Evolutionary conservation across 2,329 filamentous ascomycete species (phyloP).

Genomic region (Immersiporthe knoxdaviesiana): DNA sequence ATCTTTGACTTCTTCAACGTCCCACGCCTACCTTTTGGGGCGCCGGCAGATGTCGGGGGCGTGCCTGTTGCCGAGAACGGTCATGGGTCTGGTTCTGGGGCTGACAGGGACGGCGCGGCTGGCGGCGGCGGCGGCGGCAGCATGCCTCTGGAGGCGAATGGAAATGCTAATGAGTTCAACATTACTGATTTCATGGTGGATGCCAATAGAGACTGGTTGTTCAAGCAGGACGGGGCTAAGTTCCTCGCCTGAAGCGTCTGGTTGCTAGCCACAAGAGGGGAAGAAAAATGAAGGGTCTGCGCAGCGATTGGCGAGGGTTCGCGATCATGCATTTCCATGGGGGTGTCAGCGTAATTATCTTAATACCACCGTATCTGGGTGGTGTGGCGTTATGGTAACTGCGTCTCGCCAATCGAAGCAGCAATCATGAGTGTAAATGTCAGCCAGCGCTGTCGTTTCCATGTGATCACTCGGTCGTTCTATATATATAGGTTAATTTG

Average conservation of each 20-base stretch:
- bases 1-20: conserved; percentile 96
- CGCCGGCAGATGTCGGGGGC: conserved; percentile 36
- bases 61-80: conserved; percentile 26
- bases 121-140: conserved; percentile 32
- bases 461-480: not conserved
- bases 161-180: conserved; percentile 66
- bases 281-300: not conserved
- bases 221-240: conserved; percentile 52
- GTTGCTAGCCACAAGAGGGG: not conserved
- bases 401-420: not conserved
- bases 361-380: not conserved
- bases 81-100: conserved; percentile 22
- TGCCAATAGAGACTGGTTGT: conserved; percentile 75
- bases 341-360: not conserved
- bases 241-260: conserved; percentile 29
- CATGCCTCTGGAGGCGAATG: conserved; percentile 30
- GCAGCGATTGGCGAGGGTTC: not conserved
- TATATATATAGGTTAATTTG: not conserved
- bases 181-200: conserved; percentile 80
- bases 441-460: not conserved
- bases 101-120: conserved; percentile 27
- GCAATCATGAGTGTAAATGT: not conserved
- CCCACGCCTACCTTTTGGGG: conserved; percentile 66
- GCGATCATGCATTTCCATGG: not conserved
- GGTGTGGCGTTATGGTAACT: not conserved